Base-by-base conservation (phyloP, 352 stramenopile species). In the Phytophthora tubulina region DNA sequence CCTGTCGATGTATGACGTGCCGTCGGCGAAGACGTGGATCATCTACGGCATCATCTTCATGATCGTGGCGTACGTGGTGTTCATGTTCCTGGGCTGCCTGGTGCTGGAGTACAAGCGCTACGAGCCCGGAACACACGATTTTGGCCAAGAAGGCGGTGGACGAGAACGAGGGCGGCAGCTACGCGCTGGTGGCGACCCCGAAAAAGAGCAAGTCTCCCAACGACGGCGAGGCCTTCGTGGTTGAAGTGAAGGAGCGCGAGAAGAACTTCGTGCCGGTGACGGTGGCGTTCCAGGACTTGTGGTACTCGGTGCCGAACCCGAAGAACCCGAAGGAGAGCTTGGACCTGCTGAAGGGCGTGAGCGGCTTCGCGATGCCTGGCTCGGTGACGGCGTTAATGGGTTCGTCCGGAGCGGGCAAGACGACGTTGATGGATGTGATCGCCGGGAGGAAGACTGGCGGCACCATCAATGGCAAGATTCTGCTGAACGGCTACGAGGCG, bases 361-460 rank as follows among this genome's bases (percentile, higher is more conserved):
- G 56, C 31, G 84, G 81, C 9, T 77, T 73, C 49, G 76, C 79
- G 15, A 54, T 67, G 17, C 84, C 84, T 13, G 84, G 85, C 10
- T 66, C 82, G 21, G 82, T 98, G 75, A 98, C 89, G 21, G 93
- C 91, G 13, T 72, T 98, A 3, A 97, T 97, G 87, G 92, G 91
- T 10, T 90, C 76, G 27, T 89, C 70, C 36, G 89, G 86, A 33
- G 88, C 88, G 14, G 88, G 88, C 27, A 96, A 87, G 59, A 93
- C 80, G 32, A 98, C 94, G 3, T 78, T 98, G 15, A 92, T 97
- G 70, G 93, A 99, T 78, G 92, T 98, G 11, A 94, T 98, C 51
- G 89, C 94, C 4, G 76, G 95, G 32, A 79, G 94, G 30, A 67
- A 85, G 58, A 86, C 76, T 36, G 78, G 72, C 21, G 94, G 95